Conservation (phyloP, 2,329 filamentous ascomycete genomes). For the Dactylellina parvicollis region DNA sequence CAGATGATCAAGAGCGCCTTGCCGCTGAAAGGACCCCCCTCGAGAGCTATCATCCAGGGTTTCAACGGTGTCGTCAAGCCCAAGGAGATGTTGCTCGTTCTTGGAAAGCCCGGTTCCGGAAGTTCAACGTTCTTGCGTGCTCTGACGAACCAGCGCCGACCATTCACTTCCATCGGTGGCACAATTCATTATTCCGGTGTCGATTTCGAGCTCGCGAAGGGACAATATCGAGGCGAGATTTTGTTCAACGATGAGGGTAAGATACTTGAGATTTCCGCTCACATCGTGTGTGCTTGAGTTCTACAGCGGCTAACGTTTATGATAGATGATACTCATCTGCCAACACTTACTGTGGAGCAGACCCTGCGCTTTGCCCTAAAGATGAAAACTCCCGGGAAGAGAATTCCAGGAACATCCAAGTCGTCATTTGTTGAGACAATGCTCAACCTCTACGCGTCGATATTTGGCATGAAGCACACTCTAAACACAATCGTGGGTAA, state of each 20-base stretch:
- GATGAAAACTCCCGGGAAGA: conserved; percentile 57
- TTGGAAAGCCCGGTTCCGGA: conserved; percentile 77
- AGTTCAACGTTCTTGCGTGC: conserved; percentile 81
- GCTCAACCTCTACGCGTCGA: conserved; percentile 66
- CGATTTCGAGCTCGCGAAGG: conserved; percentile 72
- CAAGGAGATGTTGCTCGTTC: conserved; percentile 77
- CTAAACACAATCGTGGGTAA: conserved; percentile 80
- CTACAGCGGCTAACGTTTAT: conserved; percentile 1
- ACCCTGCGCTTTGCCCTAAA: conserved; percentile 76
- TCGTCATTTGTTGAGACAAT: conserved; percentile 71
- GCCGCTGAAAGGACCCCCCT: conserved; percentile 65
- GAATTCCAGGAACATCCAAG: conserved; percentile 56
- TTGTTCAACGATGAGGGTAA: conserved; percentile 83
- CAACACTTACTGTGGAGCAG: conserved; percentile 78
- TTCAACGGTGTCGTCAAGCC: conserved; percentile 75
- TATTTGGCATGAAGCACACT: conserved; percentile 82
- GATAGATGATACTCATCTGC: conserved; percentile 68
- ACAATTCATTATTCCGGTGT: conserved; percentile 78
- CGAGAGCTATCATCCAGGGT: conserved; percentile 70
- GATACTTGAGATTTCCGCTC: conserved; percentile 5
- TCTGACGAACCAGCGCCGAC: conserved; percentile 74
- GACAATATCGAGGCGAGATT: conserved; percentile 77
- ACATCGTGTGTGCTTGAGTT: too few relatives aligned
- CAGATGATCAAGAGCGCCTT: conserved; percentile 32
- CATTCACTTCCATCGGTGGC: conserved; percentile 74